Evolutionary conservation across 2,329 filamentous ascomycete species (phyloP).

Genomic region (Colletotrichum melonis): DNA sequence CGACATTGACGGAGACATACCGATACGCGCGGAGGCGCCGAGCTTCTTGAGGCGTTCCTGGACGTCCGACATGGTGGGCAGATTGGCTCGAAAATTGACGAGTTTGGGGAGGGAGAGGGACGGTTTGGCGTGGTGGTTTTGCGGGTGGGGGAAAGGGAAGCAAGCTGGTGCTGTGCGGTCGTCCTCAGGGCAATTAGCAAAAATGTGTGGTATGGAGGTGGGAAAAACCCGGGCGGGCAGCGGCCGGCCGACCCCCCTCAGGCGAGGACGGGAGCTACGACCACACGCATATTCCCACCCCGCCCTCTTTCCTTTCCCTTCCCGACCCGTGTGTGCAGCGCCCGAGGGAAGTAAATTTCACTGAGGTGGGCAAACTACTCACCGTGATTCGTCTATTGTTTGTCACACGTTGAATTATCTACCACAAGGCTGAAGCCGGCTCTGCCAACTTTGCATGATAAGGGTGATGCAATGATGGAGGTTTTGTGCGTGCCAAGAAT

Average conservation of each 20-base stretch:
- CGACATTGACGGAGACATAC: slow-evolving; percentile 61
- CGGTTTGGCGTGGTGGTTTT: slow-evolving; percentile 19
- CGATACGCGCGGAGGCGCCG: slow-evolving; percentile 69
- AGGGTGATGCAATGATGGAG: slow-evolving; percentile 21
- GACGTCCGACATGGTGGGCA: slow-evolving; percentile 63
- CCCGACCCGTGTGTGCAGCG: background rate
- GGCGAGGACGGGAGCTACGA: background rate
- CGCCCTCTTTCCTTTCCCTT: background rate
- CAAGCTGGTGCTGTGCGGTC: slow-evolving; percentile 31
- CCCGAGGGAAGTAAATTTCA: background rate
- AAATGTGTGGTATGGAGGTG: slow-evolving; percentile 29
- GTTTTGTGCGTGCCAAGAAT: slow-evolving; percentile 38
- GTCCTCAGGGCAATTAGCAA: slow-evolving; percentile 36
- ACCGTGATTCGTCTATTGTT: slow-evolving; percentile 27
- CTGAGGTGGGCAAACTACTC: background rate
- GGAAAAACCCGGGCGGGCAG: slow-evolving; percentile 28
- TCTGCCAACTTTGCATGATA: slow-evolving; percentile 18
- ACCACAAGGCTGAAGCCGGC: slow-evolving; percentile 34
- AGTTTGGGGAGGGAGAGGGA: slow-evolving; percentile 14
- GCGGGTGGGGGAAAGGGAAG: slow-evolving; percentile 42
- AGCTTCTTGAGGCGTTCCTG: slow-evolving; percentile 72
- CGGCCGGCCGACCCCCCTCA: slow-evolving; percentile 12
- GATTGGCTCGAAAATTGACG: slow-evolving; percentile 26
- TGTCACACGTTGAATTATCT: slow-evolving; percentile 19
- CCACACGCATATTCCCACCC: background rate